A percentile compares a stretch with the other conserved stretches of the same genome.
phyloP scores from a whole-genome alignment of 129 eudicot species.

The Escallonia herrerae region DNA sequence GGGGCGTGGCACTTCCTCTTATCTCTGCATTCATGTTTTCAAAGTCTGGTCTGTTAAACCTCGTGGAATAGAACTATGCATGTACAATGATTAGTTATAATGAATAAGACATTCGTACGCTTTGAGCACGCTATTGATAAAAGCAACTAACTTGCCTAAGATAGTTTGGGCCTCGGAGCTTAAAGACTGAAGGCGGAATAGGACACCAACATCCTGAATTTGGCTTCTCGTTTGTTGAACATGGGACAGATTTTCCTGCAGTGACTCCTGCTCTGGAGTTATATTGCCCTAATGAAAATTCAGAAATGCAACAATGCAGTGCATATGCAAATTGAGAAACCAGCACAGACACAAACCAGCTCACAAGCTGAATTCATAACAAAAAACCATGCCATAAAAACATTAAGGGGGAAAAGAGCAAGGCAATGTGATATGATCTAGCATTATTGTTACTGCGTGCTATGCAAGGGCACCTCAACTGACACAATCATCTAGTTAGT shows the following conservation, averaged over 20 bases:
- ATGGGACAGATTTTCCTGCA: conserved; percentile 43
- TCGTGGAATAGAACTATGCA: neutral
- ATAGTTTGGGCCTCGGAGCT: conserved; percentile 65
- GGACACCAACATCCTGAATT: conserved; percentile 55
- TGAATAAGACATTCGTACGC: too few relatives aligned
- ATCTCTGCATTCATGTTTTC: conserved; percentile 43
- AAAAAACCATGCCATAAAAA: neutral
- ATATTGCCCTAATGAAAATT: neutral
- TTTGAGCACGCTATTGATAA: neutral
- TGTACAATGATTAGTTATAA: neutral
- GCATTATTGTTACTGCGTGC: too few relatives aligned
- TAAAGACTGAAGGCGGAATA: conserved; percentile 64
- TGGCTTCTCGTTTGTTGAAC: conserved; percentile 32
- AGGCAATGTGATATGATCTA: too few relatives aligned
- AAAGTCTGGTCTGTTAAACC: neutral
- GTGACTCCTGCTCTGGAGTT: conserved; percentile 50
- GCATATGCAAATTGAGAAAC: too few relatives aligned
- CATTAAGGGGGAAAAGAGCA: neutral
- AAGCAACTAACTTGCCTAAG: conserved; percentile 45
- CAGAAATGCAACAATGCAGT: too few relatives aligned
- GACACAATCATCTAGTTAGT: too few relatives aligned
- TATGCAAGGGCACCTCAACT: neutral
- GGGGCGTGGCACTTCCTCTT: conserved; percentile 62
- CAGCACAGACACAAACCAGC: neutral
- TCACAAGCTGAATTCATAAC: neutral